phyloP scores from a whole-genome alignment of 2,329 filamentous ascomycete species.

The Ophiostoma perfectum region DNA sequence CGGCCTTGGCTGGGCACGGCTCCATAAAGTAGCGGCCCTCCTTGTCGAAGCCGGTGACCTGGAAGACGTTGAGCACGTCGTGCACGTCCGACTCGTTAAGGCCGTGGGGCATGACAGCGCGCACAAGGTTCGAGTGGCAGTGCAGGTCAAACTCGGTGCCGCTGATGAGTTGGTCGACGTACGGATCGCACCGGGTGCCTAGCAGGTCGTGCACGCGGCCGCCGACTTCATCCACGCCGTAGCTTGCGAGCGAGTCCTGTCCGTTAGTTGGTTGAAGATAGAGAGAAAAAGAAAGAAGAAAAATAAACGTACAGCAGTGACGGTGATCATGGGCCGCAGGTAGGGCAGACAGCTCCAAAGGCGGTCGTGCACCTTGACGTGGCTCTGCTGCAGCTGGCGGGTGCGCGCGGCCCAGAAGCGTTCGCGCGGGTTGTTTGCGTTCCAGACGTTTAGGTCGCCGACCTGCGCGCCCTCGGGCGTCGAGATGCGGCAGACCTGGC shows the following conservation, averaged over 20 bases:
- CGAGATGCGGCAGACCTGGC: slow-evolving; percentile 64
- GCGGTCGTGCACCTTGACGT: slow-evolving; percentile 65
- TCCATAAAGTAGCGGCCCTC: slow-evolving; percentile 69
- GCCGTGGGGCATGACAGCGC: slow-evolving; percentile 64
- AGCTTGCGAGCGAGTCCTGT: slow-evolving; percentile 11
- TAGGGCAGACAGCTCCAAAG: slow-evolving; percentile 76
- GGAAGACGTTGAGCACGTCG: slow-evolving; percentile 81
- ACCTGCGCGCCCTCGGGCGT: slow-evolving; percentile 76
- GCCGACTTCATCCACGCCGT: slow-evolving; percentile 50
- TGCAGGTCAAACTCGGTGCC: slow-evolving; percentile 72
- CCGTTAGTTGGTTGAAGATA: background rate
- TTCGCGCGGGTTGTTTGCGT: slow-evolving; percentile 67
- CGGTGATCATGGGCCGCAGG: slow-evolving; percentile 65
- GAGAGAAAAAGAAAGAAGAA: background rate
- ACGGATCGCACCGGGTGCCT: slow-evolving; percentile 79
- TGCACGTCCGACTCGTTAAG: slow-evolving; percentile 71
- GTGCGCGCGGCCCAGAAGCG: slow-evolving; percentile 78
- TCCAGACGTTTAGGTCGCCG: slow-evolving; percentile 81
- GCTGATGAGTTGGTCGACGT: slow-evolving; percentile 68
- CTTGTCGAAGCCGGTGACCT: slow-evolving; percentile 71
- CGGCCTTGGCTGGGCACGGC: slow-evolving; percentile 49
- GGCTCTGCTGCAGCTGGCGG: slow-evolving; percentile 69
- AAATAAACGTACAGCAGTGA: background rate
- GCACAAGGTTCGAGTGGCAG: slow-evolving; percentile 75
- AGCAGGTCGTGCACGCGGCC: slow-evolving; percentile 71